A percentile compares a stretch with the other conserved stretches of the same genome.
Conservation (phyloP, 805 yeast genomes). For the Barnettozyma populi region DNA sequence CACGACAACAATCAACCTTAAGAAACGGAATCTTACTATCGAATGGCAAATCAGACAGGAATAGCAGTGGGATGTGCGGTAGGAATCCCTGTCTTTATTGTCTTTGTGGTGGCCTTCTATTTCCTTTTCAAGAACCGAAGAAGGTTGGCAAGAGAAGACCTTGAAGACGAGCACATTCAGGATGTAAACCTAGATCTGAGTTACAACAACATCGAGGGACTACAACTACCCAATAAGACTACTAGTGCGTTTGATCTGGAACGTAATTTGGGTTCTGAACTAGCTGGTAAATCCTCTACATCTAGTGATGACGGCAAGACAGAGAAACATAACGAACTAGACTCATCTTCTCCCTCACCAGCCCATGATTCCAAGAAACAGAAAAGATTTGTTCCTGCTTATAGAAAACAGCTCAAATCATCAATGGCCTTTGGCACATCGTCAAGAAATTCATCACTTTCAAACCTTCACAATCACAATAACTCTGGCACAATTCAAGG, state of each 20-base stretch:
- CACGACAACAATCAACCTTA: neutral
- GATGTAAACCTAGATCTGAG: constrained; percentile 33
- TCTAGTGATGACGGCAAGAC: constrained; percentile 10
- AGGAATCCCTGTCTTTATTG: constrained; percentile 43
- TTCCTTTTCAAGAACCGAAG: constrained; percentile 36
- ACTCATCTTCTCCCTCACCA: constrained; percentile 7
- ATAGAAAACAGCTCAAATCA: constrained; percentile 29
- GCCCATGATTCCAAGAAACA: constrained; percentile 5
- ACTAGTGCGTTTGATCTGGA: neutral
- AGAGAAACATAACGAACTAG: neutral
- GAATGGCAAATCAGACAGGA: constrained; percentile 16
- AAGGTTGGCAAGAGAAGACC: constrained; percentile 34
- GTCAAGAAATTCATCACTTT: constrained; percentile 21
- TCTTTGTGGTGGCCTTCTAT: constrained; percentile 28
- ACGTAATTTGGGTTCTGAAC: neutral
- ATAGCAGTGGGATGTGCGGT: constrained; percentile 49
- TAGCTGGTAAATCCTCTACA: constrained; percentile 4
- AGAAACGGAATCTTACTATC: neutral
- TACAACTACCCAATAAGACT: constrained; percentile 14
- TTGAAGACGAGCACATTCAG: constrained; percentile 29
- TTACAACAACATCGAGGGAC: constrained; percentile 25
- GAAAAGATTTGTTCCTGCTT: constrained; percentile 33
- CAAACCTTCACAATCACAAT: constrained; percentile 20
- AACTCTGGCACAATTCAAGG: constrained; percentile 11
- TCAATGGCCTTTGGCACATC: constrained; percentile 16